Base-by-base conservation (phyloP, 805 yeast genomes). In the Candida ovalis region DNA sequence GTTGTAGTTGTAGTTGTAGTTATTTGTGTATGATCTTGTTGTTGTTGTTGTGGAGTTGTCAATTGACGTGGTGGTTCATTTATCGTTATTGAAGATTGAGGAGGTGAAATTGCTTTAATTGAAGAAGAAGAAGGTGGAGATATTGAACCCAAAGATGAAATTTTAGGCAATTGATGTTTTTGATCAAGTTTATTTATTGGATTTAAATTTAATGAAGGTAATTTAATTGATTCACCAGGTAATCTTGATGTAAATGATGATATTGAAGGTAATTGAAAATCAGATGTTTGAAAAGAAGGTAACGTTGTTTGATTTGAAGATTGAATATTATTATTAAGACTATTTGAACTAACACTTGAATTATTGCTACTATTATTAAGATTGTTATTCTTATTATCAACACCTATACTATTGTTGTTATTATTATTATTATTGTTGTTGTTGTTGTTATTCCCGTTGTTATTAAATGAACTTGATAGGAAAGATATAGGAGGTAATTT, bases 201-300 rank as follows among this genome's bases (percentile, higher is more conserved):
- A 9, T 22, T 19, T 18, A 53, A 21, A 18, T 45, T 49, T 24
- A 58, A 37, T 1, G 58, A 55, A 3, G 60, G 60, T 5, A 58
- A 40, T 28, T 54, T 55, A 13, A 55, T 51, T 10, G 50, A 32
- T 12, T 44, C 39, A 9, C 38, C 38, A 18, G 28, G 22, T 28
- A 33, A 19, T 7, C 50, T 38, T 4, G 55, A 48, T 3, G 62
- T 47, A 8, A 60, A 56, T 42, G 71, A 68, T 0, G 75, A 70
- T 15, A 72, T 67, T 0, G 75, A 74, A 10, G 76, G 75, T 10
- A 72, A 54, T 37, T 70, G 62, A 21, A 71, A 63, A 2, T 58
- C 57, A 5, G 43, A 45, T 1, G 43, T 36, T 9, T 43, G 33
- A 27, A 44, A 33, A 17, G 56, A 24, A 5, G 55, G 48, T 23